Base-by-base conservation (phyloP, 805 yeast species). In the Barnettozyma sp. region DNA sequence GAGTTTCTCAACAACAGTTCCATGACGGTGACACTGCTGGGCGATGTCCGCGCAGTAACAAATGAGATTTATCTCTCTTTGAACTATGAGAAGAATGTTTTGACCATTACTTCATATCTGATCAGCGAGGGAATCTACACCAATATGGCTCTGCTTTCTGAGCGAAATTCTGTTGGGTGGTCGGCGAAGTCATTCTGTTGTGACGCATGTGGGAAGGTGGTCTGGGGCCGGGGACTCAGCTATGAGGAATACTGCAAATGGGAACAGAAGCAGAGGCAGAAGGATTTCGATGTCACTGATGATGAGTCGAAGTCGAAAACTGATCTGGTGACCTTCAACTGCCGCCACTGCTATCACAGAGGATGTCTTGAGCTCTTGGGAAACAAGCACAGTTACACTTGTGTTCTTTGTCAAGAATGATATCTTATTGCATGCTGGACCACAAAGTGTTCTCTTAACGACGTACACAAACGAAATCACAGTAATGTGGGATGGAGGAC, bases 171-270 rank as follows among this genome's bases (percentile, higher is more conserved):
- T 1, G 55, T 60, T 24, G 97, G 96, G 0, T 81, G 94, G 86
- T 63, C 78, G 0, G 65, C 70, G 2, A 60, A 59, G 19, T 61
- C 62, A 19, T 62, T 67, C 24, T 73, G 68, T 32, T 88, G 97
- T 55, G 81, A 81, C 23, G 72, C 80, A 0, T 88, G 97, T 56
- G 88, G 85, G 1, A 76, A 76, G 42, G 62, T 62, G 15, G 60
- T 87, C 22, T 79, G 87, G 77, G 95, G 96, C 0, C 55, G 72
- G 2, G 73, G 75, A 2, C 52, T 82, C 3, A 61, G 67, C 17
- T 60, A 73, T 2, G 64, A 59, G 7, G 64, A 70, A 26, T 71
- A 71, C 35, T 65, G 66, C 28, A 62, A 70, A 4, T 82, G 88
- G 88, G 81, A 75, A 48, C 63, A 65, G 19, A 50, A 41, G 33